These are phyloP conservation scores for Microsporum canis DNA, from an alignment of 2,329 filamentous ascomycete species.

Conservation along the genomic window DNA sequence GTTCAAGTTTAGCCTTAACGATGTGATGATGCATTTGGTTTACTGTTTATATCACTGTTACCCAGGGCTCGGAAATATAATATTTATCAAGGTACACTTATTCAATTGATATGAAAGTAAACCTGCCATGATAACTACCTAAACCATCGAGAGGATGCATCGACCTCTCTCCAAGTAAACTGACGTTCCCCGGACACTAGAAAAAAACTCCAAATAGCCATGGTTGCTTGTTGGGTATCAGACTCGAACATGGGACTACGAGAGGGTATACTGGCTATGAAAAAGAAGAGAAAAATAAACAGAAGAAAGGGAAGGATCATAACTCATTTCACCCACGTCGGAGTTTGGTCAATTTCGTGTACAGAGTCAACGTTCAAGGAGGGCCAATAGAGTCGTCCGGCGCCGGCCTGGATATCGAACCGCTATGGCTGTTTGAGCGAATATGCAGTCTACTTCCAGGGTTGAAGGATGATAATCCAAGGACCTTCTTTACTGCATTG, in stretches of 20 bases:
- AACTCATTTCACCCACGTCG: too few species aligned
- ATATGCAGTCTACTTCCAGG: conserved; percentile 29
- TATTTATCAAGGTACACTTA: neutral
- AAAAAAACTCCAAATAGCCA: conserved; percentile 1
- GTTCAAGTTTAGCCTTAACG: neutral
- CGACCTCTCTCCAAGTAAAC: neutral
- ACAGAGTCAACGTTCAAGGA: neutral
- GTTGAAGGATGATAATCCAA: conserved; percentile 27
- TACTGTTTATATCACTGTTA: neutral
- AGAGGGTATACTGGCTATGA: neutral
- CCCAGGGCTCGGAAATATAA: neutral
- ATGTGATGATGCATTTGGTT: neutral
- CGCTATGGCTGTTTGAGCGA: conserved; percentile 22
- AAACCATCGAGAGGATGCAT: neutral
- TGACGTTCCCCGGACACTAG: neutral
- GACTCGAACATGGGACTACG: neutral
- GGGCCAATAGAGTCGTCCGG: neutral
- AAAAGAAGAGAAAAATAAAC: neutral
- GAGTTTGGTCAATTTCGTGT: too few species aligned
- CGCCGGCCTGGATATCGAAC: neutral
- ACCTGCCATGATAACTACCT: neutral
- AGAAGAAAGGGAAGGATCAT: neutral
- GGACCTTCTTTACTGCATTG: conserved; percentile 32
- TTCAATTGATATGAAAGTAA: neutral
- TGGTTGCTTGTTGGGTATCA: neutral